Percentiles rank a stretch among this genome's conserved stretches.
Evolutionary conservation across 345 rosid species (phyloP).

Genomic region (thale cress (Arabidopsis thaliana)): DNA sequence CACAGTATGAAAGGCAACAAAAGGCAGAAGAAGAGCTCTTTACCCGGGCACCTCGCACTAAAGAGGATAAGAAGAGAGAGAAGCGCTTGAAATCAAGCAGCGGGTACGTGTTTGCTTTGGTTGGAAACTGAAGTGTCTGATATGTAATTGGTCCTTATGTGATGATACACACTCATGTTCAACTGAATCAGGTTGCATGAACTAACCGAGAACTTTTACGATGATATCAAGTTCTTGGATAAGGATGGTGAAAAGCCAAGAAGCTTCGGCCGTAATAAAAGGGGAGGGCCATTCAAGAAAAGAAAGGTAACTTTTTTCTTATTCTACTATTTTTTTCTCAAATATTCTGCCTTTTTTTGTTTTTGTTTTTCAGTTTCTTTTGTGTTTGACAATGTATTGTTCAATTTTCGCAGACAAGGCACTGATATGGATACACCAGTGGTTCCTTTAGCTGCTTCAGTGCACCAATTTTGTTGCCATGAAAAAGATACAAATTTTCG

Average conservation of each 20-base stretch:
- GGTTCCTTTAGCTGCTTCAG: conserved; percentile 6
- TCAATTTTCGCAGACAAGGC: conserved; percentile 38
- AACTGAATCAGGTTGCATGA: conserved; percentile 67
- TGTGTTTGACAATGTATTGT: conserved; percentile 29
- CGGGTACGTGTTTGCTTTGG: conserved; percentile 59
- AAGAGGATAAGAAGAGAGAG: conserved; percentile 69
- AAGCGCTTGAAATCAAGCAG: conserved; percentile 77
- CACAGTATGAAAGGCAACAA: conserved; percentile 69
- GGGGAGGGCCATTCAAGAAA: conserved; percentile 59
- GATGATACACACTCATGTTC: conserved; percentile 15
- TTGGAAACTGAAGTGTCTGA: conserved; percentile 5
- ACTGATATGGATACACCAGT: conserved; percentile 33
- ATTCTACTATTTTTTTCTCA: background rate
- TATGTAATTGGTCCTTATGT: conserved; percentile 26
- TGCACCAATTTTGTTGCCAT: conserved; percentile 24
- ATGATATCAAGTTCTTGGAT: conserved; percentile 69
- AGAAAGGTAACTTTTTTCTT: conserved; percentile 57
- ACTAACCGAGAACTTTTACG: conserved; percentile 69
- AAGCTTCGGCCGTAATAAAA: conserved; percentile 45
- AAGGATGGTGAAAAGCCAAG: conserved; percentile 45
- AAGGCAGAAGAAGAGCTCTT: conserved; percentile 81
- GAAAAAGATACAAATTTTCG: background rate
- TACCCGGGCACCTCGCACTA: conserved; percentile 71
- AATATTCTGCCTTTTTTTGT: background rate
- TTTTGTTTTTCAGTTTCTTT: background rate